Evolutionary conservation across 495 filamentous ascomycete species (phyloP).

Genomic region (Sordaria brevicollis): DNA sequence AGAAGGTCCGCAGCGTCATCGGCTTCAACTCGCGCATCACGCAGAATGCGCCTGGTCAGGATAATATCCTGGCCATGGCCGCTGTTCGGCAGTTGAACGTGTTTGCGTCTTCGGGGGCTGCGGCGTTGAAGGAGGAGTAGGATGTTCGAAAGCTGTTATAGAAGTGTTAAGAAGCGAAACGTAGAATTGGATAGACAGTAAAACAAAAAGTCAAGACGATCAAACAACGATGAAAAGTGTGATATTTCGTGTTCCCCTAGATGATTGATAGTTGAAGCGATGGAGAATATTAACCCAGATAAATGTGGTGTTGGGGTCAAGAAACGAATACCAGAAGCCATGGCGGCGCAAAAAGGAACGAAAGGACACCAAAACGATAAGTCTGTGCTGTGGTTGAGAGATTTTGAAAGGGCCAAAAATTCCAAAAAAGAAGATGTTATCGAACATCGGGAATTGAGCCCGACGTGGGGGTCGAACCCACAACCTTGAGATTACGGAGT

Average conservation of each 20-base stretch:
- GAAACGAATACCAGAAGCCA: background rate
- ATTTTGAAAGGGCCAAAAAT: too few species aligned
- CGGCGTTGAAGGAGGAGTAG: background rate
- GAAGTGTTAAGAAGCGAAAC: background rate
- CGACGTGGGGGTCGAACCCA: background rate
- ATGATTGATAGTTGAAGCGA: too few species aligned
- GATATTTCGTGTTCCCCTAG: too few species aligned
- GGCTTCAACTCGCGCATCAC: constrained; percentile 56
- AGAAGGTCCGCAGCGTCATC: constrained; percentile 45
- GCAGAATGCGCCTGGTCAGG: constrained; percentile 44
- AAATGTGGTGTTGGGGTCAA: too few species aligned
- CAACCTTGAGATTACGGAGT: background rate
- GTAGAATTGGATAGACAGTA: background rate
- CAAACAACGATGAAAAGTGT: too few species aligned
- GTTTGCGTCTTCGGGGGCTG: background rate
- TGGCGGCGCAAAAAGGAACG: background rate
- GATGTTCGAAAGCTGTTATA: background rate
- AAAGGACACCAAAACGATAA: too few species aligned
- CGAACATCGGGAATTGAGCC: background rate
- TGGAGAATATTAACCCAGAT: too few species aligned
- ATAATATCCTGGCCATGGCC: constrained; percentile 37
- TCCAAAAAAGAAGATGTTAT: background rate
- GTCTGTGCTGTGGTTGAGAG: too few species aligned
- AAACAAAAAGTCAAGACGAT: too few species aligned
- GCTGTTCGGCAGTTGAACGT: background rate